These are phyloP conservation scores for Carex arenaria DNA, from an alignment of 202 grass and related monocot species.

Conservation along the genomic window DNA sequence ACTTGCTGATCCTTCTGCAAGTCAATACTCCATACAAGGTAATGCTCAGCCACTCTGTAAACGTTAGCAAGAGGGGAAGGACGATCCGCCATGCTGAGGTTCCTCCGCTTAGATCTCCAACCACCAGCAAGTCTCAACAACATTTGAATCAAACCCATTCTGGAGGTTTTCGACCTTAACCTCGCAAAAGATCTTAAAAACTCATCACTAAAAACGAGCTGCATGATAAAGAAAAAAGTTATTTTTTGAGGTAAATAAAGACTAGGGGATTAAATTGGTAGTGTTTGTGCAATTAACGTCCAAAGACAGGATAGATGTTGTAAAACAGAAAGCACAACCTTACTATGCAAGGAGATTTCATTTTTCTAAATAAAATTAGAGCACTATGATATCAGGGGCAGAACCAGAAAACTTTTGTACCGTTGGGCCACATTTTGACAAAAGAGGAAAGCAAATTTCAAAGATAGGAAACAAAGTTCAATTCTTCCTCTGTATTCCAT, in stretches of 20 bases:
- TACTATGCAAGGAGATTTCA: neutral
- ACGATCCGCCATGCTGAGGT: neutral
- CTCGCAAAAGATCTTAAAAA: slow-evolving; percentile 68
- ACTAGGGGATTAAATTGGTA: too few relatives aligned
- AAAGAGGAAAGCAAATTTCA: too few relatives aligned
- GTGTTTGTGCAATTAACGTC: neutral
- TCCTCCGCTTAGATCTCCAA: slow-evolving; percentile 40
- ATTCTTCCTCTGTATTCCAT: neutral
- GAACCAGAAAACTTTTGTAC: neutral
- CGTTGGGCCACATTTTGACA: neutral
- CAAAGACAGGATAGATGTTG: neutral
- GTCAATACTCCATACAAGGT: slow-evolving; percentile 79
- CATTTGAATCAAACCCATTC: slow-evolving; percentile 49
- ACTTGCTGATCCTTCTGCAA: slow-evolving; percentile 40
- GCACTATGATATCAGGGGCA: too few relatives aligned
- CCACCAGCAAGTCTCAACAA: slow-evolving; percentile 60
- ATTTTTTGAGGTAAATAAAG: too few relatives aligned
- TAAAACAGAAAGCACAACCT: neutral
- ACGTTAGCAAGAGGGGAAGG: slow-evolving; percentile 42
- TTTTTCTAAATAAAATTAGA: neutral
- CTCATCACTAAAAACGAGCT: slow-evolving; percentile 76
- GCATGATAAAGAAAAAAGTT: slow-evolving; percentile 13
- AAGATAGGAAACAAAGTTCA: neutral
- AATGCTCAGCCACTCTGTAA: slow-evolving; percentile 42
- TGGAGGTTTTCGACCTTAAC: slow-evolving; percentile 41